Base-by-base conservation (phyloP, 75 land plant genomes). In the Pinus taeda region DNA sequence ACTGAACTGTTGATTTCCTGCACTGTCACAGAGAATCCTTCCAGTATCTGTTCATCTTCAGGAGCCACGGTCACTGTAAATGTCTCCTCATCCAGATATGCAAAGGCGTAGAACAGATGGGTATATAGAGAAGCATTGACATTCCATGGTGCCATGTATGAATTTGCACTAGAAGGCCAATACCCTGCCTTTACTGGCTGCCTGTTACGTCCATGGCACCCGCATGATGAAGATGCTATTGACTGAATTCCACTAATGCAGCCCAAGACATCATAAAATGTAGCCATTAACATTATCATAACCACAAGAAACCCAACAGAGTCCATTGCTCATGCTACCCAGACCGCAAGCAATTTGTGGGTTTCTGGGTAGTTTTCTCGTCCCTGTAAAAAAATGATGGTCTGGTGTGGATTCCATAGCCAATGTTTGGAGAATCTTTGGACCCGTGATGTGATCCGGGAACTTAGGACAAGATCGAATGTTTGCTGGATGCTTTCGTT, bases 61-160 rank as follows among this genome's bases (percentile, higher is more conserved):
- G 59, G 49, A 17, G 74, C 59, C 9, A 76, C 29, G 6, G 37
- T 24, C 53, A 81, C 30, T 2, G 3, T 37, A 62, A 76, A 55
- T 45, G 73, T 66, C 24, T 77, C 15, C 72, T 24, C 26, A 67
- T 85, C 81, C 24, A 79, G 24, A 57, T 61, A 24, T 24, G 83
- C 78, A 55, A 86, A 87, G 18, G 83, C 87, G 60, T 85, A 88
- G 59, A 63, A 77, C 30, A 85, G 66, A 69, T 88, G 90, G 29
- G 85, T 88, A 58, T 78, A 79, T 36, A 82, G 76, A 21, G 79
- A 76, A 57, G 81, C 79, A 71, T 82, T 77, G 75, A 87, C 75
- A 60, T 55, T 22, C 21, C 74, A 61, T 21, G 75, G 29, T 60
- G 79, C 73, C 21, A 59, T 62, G 74, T 76, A 80, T 13, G 30